A percentile compares a stretch with the other conserved stretches of the same genome.
Evolutionary conservation across 2,329 filamentous ascomycete genomes (phyloP).

Genomic region (Aspergillus tamarii): DNA sequence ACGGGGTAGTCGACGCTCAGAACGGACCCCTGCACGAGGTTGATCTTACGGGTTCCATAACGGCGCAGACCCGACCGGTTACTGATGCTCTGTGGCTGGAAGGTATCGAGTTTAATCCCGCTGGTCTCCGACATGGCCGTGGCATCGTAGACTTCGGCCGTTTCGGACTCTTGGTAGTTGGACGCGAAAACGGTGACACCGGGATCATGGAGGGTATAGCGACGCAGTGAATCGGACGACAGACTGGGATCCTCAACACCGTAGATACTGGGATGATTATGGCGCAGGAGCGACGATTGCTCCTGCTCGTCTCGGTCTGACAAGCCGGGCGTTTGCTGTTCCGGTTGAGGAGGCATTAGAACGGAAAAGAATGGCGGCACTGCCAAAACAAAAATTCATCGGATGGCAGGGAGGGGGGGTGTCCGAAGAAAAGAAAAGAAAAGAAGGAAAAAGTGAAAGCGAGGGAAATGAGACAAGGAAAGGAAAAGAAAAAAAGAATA

Average conservation of each 20-base stretch:
- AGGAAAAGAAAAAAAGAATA: background rate
- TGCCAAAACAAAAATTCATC: background rate
- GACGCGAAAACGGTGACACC: conserved; percentile 60
- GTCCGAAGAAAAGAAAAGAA: background rate
- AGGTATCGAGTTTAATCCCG: conserved; percentile 61
- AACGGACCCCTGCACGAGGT: conserved; percentile 94
- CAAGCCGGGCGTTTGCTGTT: conserved; percentile 13
- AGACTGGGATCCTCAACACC: conserved; percentile 52
- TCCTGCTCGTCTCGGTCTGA: conserved; percentile 23
- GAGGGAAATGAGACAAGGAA: too few species aligned
- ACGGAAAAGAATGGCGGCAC: background rate
- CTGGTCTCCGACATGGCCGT: conserved; percentile 55
- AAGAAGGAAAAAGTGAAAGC: background rate
- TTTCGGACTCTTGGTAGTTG: conserved; percentile 62
- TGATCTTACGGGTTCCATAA: conserved; percentile 93
- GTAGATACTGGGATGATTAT: conserved; percentile 46
- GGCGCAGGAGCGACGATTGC: conserved; percentile 30
- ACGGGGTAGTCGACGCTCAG: conserved; percentile 97
- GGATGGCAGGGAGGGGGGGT: too few species aligned
- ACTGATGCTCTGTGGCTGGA: conserved; percentile 71
- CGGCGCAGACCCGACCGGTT: conserved; percentile 71
- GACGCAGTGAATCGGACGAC: conserved; percentile 34
- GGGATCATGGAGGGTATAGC: conserved; percentile 42
- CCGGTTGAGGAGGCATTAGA: conserved; percentile 4
- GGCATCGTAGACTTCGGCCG: conserved; percentile 42